Percentiles rank a stretch among this genome's conserved stretches.
phyloP scores from a whole-genome alignment of 352 stramenopile species.

The Phytophthora kernoviae region DNA sequence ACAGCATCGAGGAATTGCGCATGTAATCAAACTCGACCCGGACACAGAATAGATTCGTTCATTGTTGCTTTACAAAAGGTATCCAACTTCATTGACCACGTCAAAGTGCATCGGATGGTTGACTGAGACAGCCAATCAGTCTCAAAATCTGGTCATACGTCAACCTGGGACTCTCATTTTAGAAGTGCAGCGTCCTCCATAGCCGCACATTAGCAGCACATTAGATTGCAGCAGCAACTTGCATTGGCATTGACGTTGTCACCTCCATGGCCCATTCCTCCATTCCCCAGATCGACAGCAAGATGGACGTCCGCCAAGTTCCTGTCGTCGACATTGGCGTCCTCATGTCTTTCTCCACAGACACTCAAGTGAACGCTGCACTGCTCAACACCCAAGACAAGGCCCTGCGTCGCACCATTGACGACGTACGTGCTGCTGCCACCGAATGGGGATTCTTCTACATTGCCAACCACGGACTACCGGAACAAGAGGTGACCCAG shows the following conservation, averaged over 20 bases:
- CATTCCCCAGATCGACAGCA: constrained; percentile 4
- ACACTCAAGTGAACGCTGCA: constrained; percentile 37
- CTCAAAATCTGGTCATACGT: too few species aligned
- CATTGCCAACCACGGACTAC: constrained; percentile 84
- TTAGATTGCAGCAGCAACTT: too few species aligned
- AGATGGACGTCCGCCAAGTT: constrained; percentile 43
- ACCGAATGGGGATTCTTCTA: constrained; percentile 94
- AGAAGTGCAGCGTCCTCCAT: too few species aligned
- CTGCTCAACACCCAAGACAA: constrained; percentile 17
- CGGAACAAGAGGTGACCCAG: constrained; percentile 54
- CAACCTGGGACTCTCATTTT: too few species aligned
- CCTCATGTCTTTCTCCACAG: constrained; percentile 46
- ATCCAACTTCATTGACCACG: too few species aligned
- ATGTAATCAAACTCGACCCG: constrained; percentile 42
- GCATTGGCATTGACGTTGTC: too few species aligned
- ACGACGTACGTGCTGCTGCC: constrained; percentile 33
- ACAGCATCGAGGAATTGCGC: constrained; percentile 77
- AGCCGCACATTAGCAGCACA: too few species aligned
- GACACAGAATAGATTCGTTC: constrained; percentile 33
- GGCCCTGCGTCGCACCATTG: constrained; percentile 46
- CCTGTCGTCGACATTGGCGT: constrained; percentile 58
- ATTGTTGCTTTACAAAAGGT: constrained; percentile 1
- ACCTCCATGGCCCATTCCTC: constrained; percentile 11
- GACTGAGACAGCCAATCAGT: too few species aligned
- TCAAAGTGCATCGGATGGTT: too few species aligned